These are phyloP conservation scores for Euphorbia schlechtendalii DNA, from an alignment of 441 rosid species.

Conservation along the genomic window DNA sequence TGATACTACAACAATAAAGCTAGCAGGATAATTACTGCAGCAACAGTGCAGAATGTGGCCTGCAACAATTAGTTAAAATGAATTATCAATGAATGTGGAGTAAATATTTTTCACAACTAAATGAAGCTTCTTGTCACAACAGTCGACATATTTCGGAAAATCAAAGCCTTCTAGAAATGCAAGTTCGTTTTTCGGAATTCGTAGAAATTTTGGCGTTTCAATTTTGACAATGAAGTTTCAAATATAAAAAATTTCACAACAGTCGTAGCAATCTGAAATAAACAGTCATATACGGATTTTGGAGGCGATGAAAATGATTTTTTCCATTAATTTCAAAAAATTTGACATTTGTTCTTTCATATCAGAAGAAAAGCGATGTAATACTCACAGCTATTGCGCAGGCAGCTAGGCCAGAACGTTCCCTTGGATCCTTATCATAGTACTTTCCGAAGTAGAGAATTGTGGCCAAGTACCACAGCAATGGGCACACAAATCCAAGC, in stretches of 20 bases:
- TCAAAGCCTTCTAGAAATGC: too few species aligned
- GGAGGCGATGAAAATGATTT: background rate
- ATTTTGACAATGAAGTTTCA: too few species aligned
- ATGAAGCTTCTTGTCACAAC: background rate
- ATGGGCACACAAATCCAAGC: slow-evolving; percentile 70
- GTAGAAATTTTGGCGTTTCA: too few species aligned
- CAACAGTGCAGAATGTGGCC: slow-evolving; percentile 70
- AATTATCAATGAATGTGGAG: background rate
- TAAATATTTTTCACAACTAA: background rate
- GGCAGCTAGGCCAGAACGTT: slow-evolving; percentile 88
- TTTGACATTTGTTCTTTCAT: background rate
- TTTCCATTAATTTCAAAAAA: background rate
- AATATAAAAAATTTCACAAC: background rate
- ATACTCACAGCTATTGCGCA: slow-evolving; percentile 81
- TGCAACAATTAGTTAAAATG: slow-evolving; percentile 28
- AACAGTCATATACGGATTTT: background rate
- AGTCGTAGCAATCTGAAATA: background rate
- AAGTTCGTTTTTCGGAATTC: too few species aligned
- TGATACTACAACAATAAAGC: slow-evolving; percentile 33
- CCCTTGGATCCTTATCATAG: slow-evolving; percentile 86
- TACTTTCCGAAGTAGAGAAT: slow-evolving; percentile 70
- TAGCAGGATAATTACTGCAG: slow-evolving; percentile 33
- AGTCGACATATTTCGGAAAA: background rate
- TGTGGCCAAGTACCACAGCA: slow-evolving; percentile 70
- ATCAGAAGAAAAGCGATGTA: background rate